Evolutionary conservation across 2,329 filamentous ascomycete genomes (phyloP).

Genomic region (Penicillium sp.): DNA sequence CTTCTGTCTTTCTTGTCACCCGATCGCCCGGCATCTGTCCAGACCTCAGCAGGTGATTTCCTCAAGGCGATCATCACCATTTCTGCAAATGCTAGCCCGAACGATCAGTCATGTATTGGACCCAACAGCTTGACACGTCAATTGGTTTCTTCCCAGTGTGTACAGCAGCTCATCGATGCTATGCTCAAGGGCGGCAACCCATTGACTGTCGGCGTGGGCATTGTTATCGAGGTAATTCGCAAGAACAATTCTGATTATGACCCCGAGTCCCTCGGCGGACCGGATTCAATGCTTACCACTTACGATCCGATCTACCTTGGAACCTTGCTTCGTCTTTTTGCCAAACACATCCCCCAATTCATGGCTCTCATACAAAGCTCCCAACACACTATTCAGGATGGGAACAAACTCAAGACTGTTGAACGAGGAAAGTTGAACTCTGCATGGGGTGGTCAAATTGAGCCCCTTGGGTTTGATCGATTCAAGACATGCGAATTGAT

Average conservation of each 20-base stretch:
- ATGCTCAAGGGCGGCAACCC: conserved; percentile 95
- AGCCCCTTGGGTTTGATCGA: conserved; percentile 91
- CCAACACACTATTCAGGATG: conserved; percentile 57
- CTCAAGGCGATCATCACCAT: conserved; percentile 99
- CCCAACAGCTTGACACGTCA: conserved; percentile 95
- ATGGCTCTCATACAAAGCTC: conserved; percentile 84
- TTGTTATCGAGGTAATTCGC: conserved; percentile 95
- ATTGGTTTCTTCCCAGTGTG: conserved; percentile 80
- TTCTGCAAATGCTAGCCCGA: conserved; percentile 94
- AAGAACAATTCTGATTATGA: conserved; percentile 99
- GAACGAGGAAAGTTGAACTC: conserved; percentile 75
- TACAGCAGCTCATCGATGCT: conserved; percentile 79
- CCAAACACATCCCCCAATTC: conserved; percentile 87
- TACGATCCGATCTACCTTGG: conserved; percentile 95
- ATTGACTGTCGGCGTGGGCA: conserved; percentile 91
- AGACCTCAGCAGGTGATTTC: conserved; percentile 95
- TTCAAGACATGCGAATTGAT: conserved; percentile 99
- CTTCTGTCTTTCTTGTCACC: conserved; percentile 84
- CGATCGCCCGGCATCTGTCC: conserved; percentile 81
- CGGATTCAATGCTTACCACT: conserved; percentile 74
- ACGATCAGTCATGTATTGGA: conserved; percentile 97
- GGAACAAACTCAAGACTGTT: conserved; percentile 58
- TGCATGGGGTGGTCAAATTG: conserved; percentile 86
- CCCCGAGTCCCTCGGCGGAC: conserved; percentile 79
- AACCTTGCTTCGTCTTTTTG: conserved; percentile 83